Evolutionary conservation across 1,284 basidiomycete genomes (phyloP).

Genomic region (Neolentinus lepideus): DNA sequence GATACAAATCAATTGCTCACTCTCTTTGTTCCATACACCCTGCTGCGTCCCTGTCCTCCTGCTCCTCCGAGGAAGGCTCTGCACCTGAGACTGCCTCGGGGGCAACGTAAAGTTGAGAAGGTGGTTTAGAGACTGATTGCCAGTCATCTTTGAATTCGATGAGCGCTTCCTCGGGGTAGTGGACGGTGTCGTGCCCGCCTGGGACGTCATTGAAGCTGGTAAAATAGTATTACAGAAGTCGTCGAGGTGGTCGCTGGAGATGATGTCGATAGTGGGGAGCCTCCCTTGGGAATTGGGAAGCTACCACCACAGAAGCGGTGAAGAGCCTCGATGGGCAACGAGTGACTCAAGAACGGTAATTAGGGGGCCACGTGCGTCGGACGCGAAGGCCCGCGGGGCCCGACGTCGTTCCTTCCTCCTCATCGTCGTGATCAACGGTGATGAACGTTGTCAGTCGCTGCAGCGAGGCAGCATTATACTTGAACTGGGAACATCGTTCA

Average conservation of each 20-base stretch:
- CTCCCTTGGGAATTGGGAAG: slow-evolving; percentile 1
- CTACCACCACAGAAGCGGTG: slow-evolving; percentile 1
- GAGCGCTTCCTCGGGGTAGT: slow-evolving; percentile 39
- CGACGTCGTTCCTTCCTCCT: background rate
- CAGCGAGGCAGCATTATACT: no score
- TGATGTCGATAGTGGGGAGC: background rate
- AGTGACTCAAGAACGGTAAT: background rate
- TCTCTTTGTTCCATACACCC: slow-evolving; percentile 80
- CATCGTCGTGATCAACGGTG: background rate
- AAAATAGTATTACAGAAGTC: background rate
- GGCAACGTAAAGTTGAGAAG: slow-evolving; percentile 83
- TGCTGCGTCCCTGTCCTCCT: slow-evolving; percentile 55
- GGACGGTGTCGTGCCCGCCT: slow-evolving; percentile 12
- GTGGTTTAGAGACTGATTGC: slow-evolving; percentile 62
- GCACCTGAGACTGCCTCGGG: slow-evolving; percentile 57
- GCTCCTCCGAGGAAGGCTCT: slow-evolving; percentile 63
- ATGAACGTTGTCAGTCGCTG: no score
- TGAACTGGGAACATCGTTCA: background rate
- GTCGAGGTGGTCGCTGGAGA: background rate
- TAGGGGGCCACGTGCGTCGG: background rate
- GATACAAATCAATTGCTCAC: slow-evolving; percentile 39
- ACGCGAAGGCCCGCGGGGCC: background rate
- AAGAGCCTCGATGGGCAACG: background rate
- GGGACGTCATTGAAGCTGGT: slow-evolving; percentile 21
- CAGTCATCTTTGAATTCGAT: slow-evolving; percentile 50